Conservation (phyloP, 2,329 filamentous ascomycete species). For the Aspergillus fischeri region DNA sequence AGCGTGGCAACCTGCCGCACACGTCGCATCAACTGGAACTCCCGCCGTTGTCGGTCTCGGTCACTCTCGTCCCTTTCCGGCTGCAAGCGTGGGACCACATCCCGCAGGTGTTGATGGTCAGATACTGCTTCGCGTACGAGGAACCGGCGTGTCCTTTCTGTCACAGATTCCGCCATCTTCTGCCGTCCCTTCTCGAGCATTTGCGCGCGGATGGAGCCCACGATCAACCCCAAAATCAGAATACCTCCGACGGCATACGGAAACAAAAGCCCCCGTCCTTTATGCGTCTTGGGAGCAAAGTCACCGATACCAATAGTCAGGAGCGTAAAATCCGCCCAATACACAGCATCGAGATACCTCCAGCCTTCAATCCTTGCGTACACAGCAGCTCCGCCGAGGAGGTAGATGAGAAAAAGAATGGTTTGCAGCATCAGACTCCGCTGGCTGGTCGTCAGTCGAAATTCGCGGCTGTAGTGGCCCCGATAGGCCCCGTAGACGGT, state of each 20-base stretch:
- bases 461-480: slow-evolving; percentile 54
- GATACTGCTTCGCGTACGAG: slow-evolving; percentile 24
- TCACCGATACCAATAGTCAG: slow-evolving; percentile 36
- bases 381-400: slow-evolving; percentile 36
- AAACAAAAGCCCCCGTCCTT: slow-evolving; percentile 32
- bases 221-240: slow-evolving; percentile 31
- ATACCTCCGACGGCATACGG: slow-evolving; percentile 35
- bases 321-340: slow-evolving; percentile 32
- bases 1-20: slow-evolving; percentile 40
- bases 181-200: slow-evolving; percentile 37
- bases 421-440: slow-evolving; percentile 49
- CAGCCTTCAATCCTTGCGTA: slow-evolving; percentile 36
- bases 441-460: slow-evolving; percentile 53
- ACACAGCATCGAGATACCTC: slow-evolving; percentile 33
- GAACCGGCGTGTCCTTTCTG: slow-evolving; percentile 30
- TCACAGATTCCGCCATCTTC: slow-evolving; percentile 32
- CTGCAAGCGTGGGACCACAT: slow-evolving; percentile 14
- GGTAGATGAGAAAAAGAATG: slow-evolving; percentile 38
- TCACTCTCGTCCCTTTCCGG: slow-evolving; percentile 14
- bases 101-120: slow-evolving; percentile 9
- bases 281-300: slow-evolving; percentile 27
- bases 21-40: slow-evolving; percentile 45
- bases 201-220: slow-evolving; percentile 33
- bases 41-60: slow-evolving; percentile 26
- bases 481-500: slow-evolving; percentile 54